Base-by-base conservation (phyloP, 2,329 filamentous ascomycete species). In the Nakataea oryzae region DNA sequence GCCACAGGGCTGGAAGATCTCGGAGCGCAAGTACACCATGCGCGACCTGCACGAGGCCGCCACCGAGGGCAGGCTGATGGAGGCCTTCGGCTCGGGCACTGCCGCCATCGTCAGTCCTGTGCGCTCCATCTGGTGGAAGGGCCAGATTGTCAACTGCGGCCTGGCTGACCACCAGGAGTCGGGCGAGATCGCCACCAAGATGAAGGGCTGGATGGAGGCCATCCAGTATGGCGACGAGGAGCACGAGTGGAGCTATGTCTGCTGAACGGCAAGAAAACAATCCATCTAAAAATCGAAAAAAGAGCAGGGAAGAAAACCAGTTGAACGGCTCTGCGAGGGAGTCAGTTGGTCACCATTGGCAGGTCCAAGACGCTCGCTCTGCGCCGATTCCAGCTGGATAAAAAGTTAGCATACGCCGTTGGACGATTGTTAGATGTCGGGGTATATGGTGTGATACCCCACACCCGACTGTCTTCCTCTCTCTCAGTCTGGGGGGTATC, bases 181-280 rank as follows among this genome's bases (percentile, higher is more conserved):
- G 13, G 95, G 95, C 56, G 88, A 93, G 71, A 81, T 97, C 70
- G 89, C 95, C 12, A 78, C 86, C 69, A 85, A 84, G 75, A 93
- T 99, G 88, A 96, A 96, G 85, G 85, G 88, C 70, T 99, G 95
- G 95, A 97, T 99, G 65, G 93, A 96, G 79, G 88, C 79, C 30
- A 93, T 96, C 68, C 93, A 97, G 78, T 97, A 97, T 73, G 95
- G 95, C 66, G 93, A 97, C 66, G 89, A 93, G 75, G 85, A 91
- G 73, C 91, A 97, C 74, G 83, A 87, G 67, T 99, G 95, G 95
- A 97, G 93, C 81, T 87, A 86, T 69, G 68, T 78, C 62, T 76
- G 76, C 70, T 70, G 71, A 64, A 28, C 28, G 7, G n/a, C 29
- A n/a, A 41, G 34, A 26, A 24, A 57, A 11, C 8, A 30, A 56